Conservation (phyloP, 257 asterid species). For the Solanum medicagineum region DNA sequence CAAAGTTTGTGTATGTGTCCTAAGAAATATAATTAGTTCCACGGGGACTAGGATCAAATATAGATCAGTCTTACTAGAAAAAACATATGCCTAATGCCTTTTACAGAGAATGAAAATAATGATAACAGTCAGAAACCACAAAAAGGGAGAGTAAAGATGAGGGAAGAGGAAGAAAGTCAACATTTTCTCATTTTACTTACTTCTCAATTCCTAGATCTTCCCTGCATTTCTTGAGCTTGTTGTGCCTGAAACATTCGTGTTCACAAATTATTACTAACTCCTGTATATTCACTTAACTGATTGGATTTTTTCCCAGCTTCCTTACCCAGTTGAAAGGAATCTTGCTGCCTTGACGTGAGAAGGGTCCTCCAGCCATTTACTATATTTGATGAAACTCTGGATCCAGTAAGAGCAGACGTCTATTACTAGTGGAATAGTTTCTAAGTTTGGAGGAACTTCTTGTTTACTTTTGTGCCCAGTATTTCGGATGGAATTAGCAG, state of each 20-base stretch:
- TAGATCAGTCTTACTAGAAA: not conserved
- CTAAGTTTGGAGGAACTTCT: conserved; percentile 52
- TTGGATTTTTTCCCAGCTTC: conserved; percentile 1
- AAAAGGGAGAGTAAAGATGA: not conserved
- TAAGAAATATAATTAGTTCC: not conserved
- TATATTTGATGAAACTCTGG: conserved; percentile 80
- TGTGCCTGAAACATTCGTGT: conserved; percentile 46
- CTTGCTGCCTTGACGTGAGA: conserved; percentile 82
- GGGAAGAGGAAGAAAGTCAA: not conserved
- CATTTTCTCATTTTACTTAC: conserved; percentile 37
- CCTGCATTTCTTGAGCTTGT: conserved; percentile 56
- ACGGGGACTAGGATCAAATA: not conserved
- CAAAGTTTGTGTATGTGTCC: not conserved
- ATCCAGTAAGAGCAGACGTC: conserved; percentile 91
- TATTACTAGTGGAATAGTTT: conserved; percentile 66
- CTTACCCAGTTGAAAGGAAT: conserved; percentile 85
- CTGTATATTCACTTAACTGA: not conserved
- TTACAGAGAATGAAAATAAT: not conserved
- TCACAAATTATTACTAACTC: not conserved
- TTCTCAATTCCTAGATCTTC: conserved; percentile 61
- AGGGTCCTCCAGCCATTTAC: conserved; percentile 84
- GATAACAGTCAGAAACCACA: not conserved
- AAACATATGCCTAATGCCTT: not conserved
- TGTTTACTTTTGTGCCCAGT: conserved; percentile 45
- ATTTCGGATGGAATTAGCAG: conserved; percentile 28